These are phyloP conservation scores for Colletotrichum musicola DNA, from an alignment of 2,329 filamentous ascomycete genomes.

Conservation along the genomic window DNA sequence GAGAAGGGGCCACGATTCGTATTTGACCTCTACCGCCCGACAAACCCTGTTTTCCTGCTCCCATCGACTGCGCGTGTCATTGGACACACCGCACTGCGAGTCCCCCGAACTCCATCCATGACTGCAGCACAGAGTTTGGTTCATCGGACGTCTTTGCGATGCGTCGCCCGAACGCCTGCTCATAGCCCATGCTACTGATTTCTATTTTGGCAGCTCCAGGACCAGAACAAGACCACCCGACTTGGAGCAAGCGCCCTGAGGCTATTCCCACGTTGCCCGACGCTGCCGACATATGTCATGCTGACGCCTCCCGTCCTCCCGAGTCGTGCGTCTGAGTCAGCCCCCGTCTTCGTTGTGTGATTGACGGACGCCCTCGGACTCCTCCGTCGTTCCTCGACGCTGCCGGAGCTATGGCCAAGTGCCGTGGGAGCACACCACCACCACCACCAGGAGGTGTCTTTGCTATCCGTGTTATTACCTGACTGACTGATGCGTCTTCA, in stretches of 20 bases:
- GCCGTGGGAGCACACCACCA: neutral
- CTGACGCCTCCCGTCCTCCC: conserved; percentile 24
- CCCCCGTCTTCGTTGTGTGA: neutral
- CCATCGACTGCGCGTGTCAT: neutral
- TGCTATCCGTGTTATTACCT: neutral
- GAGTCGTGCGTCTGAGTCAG: conserved; percentile 22
- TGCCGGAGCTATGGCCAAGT: conserved; percentile 25
- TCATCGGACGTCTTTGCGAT: conserved; percentile 19
- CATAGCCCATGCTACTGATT: too few relatives aligned
- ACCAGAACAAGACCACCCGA: too few relatives aligned
- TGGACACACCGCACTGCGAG: neutral
- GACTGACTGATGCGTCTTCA: neutral
- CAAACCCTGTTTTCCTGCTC: conserved; percentile 12
- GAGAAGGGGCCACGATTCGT: conserved; percentile 13
- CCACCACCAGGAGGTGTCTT: neutral
- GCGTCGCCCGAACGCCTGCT: conserved; percentile 23
- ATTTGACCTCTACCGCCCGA: conserved; percentile 6
- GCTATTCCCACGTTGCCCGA: conserved; percentile 24
- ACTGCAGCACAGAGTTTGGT: conserved; percentile 20
- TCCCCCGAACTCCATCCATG: neutral
- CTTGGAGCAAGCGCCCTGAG: neutral
- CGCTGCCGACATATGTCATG: conserved; percentile 25
- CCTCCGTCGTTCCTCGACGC: neutral
- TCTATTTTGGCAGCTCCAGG: too few relatives aligned
- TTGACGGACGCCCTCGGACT: conserved; percentile 6